Evolutionary conservation across 1,139 yeast genomes (phyloP).

Genomic region (Debaryomyces robertsiae): DNA sequence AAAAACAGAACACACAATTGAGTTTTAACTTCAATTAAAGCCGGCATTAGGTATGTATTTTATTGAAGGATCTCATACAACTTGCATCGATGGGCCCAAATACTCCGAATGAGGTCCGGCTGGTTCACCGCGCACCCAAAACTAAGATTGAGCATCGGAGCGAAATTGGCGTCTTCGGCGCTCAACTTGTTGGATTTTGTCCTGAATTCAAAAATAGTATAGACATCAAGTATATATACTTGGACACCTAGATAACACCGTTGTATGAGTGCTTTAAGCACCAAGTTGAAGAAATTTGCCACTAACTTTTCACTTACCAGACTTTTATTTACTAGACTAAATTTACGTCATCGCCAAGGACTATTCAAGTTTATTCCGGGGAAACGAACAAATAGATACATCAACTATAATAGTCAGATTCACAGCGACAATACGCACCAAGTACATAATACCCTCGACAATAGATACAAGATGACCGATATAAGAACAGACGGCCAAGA

Average conservation of each 20-base stretch:
- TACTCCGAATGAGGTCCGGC: neutral
- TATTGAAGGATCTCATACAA: neutral
- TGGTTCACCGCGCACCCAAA: slow-evolving; percentile 3
- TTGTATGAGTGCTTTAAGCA: slow-evolving; percentile 13
- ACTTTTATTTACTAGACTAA: slow-evolving; percentile 5
- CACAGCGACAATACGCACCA: slow-evolving; percentile 4
- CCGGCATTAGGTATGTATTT: no score
- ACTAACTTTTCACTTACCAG: slow-evolving; percentile 12
- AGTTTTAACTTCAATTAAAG: no score
- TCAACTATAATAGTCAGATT: slow-evolving; percentile 6
- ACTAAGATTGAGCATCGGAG: neutral
- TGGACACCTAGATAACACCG: neutral
- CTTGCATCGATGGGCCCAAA: neutral
- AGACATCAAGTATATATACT: neutral
- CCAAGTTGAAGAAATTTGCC: slow-evolving; percentile 8
- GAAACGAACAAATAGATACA: slow-evolving; percentile 7
- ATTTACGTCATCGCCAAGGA: slow-evolving; percentile 5
- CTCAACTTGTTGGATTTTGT: neutral
- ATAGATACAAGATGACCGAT: slow-evolving; percentile 9
- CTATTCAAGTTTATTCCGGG: slow-evolving; percentile 4
- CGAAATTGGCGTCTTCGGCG: neutral
- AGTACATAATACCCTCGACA: slow-evolving; percentile 5
- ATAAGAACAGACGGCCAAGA: slow-evolving; percentile 19
- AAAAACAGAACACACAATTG: no score
- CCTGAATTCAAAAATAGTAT: neutral